A percentile compares a stretch with the other conserved stretches of the same genome.
phyloP scores from a whole-genome alignment of 169 alveolate species.

The Plasmodium billcollinsi region DNA sequence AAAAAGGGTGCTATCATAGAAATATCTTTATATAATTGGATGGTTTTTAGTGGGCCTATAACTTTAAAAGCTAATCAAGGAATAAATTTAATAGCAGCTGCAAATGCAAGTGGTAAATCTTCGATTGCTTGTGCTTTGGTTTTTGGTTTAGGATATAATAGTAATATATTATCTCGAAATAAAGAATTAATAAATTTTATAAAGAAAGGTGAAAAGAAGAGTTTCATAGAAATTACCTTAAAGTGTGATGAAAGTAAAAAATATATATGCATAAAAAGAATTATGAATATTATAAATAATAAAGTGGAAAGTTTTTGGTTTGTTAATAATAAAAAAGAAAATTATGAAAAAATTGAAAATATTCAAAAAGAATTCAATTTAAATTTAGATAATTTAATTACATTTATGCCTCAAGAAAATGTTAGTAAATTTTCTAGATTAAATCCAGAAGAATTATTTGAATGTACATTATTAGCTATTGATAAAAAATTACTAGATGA shows the following conservation, averaged over 20 bases:
- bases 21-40: constrained; percentile 82
- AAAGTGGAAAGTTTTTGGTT: constrained; percentile 73
- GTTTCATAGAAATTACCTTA: constrained; percentile 63
- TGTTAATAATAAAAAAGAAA: constrained; percentile 76
- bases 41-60: constrained; percentile 86
- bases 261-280: constrained; percentile 35
- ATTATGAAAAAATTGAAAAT: constrained; percentile 52
- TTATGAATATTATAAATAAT: constrained; percentile 38
- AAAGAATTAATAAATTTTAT: constrained; percentile 79
- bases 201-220: constrained; percentile 78
- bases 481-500: constrained; percentile 64
- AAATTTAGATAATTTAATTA: constrained; percentile 79
- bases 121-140: constrained; percentile 86
- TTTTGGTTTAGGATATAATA: constrained; percentile 81
- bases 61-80: constrained; percentile 79
- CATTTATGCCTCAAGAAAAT: constrained; percentile 85
- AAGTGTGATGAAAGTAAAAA: constrained; percentile 16
- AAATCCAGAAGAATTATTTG: constrained; percentile 81
- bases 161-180: constrained; percentile 78
- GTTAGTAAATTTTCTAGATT: constrained; percentile 83
- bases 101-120: constrained; percentile 85
- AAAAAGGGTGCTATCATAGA: constrained; percentile 55
- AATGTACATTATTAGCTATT: constrained; percentile 80
- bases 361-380: constrained; percentile 74
- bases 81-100: constrained; percentile 84